Conservation (phyloP, 768 basidiomycete genomes). For the Leucosporidium scottii region DNA sequence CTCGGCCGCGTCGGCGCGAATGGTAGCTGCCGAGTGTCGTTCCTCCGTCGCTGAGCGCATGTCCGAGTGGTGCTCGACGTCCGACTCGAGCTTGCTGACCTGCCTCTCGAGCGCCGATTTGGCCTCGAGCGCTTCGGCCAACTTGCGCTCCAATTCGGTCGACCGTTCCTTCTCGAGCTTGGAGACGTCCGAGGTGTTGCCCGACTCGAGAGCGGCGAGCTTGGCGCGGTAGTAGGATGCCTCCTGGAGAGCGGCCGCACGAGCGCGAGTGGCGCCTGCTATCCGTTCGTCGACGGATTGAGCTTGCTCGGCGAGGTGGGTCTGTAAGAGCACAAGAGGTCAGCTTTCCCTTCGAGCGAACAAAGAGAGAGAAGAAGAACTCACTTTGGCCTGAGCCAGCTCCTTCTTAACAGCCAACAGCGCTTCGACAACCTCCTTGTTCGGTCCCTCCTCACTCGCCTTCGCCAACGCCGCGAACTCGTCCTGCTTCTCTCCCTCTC, state of each 20-base stretch:
- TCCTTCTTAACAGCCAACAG: conserved; percentile 79
- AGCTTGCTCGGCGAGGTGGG: conserved; percentile 49
- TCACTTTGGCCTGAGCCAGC: conserved; percentile 75
- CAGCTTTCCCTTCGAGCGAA: not conserved
- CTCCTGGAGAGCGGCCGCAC: conserved; percentile 76
- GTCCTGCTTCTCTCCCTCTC: not conserved
- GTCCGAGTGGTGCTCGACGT: conserved; percentile 58
- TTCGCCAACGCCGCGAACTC: not conserved
- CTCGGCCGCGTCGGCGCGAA: conserved; percentile 68
- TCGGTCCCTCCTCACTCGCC: conserved; percentile 5
- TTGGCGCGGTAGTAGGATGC: conserved; percentile 94
- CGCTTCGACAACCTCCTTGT: conserved; percentile 51
- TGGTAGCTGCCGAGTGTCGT: conserved; percentile 62
- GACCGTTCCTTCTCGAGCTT: conserved; percentile 73
- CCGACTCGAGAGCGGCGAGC: conserved; percentile 72
- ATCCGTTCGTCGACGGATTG: conserved; percentile 64
- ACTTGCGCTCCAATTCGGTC: conserved; percentile 63
- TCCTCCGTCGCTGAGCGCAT: conserved; percentile 72
- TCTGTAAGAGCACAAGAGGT: conserved; percentile 45
- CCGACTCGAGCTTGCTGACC: conserved; percentile 55
- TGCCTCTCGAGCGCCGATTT: conserved; percentile 62
- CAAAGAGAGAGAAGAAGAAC: conserved; percentile 34
- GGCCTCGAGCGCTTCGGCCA: conserved; percentile 57
- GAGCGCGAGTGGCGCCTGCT: conserved; percentile 68
- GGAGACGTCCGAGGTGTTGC: conserved; percentile 56